These are phyloP conservation scores for Penicillium fuscoglaucum DNA, from an alignment of 2,329 filamentous ascomycete species.

Conservation along the genomic window DNA sequence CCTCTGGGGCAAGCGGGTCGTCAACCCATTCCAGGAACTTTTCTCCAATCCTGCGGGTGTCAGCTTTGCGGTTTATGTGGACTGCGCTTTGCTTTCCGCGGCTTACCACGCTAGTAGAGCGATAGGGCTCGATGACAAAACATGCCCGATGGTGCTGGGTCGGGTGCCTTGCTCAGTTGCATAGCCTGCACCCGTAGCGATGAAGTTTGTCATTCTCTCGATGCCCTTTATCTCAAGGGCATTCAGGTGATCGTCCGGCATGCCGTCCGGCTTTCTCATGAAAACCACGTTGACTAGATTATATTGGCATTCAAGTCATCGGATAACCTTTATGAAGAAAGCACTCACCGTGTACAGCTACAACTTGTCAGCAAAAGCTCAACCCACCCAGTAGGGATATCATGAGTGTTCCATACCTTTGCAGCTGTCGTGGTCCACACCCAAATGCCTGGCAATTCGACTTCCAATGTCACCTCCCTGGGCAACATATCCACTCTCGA, in stretches of 20 bases:
- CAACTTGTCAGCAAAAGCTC: background rate
- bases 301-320: slow-evolving; percentile 9
- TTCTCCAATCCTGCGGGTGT: slow-evolving; percentile 39
- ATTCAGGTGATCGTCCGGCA: slow-evolving; percentile 25
- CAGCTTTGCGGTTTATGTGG: background rate
- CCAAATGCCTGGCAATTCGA: slow-evolving; percentile 26
- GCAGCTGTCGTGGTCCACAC: slow-evolving; percentile 30
- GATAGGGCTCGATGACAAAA: slow-evolving; percentile 34
- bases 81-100: background rate
- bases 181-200: slow-evolving; percentile 26
- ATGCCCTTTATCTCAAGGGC: slow-evolving; percentile 34
- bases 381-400: background rate
- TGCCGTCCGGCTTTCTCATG: slow-evolving; percentile 26
- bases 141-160: slow-evolving; percentile 38
- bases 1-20: slow-evolving; percentile 30
- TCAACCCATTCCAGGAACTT: slow-evolving; percentile 43
- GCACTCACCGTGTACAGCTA: slow-evolving; percentile 33
- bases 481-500: slow-evolving; percentile 31
- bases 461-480: slow-evolving; percentile 38
- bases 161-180: slow-evolving; percentile 33
- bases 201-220: slow-evolving; percentile 22
- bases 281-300: slow-evolving; percentile 31
- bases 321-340: background rate
- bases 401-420: slow-evolving; percentile 26
- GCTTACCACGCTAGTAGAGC: slow-evolving; percentile 36